These are phyloP conservation scores for Gynostemma pentaphyllum DNA, from an alignment of 306 rosid genomes.

Conservation along the genomic window DNA sequence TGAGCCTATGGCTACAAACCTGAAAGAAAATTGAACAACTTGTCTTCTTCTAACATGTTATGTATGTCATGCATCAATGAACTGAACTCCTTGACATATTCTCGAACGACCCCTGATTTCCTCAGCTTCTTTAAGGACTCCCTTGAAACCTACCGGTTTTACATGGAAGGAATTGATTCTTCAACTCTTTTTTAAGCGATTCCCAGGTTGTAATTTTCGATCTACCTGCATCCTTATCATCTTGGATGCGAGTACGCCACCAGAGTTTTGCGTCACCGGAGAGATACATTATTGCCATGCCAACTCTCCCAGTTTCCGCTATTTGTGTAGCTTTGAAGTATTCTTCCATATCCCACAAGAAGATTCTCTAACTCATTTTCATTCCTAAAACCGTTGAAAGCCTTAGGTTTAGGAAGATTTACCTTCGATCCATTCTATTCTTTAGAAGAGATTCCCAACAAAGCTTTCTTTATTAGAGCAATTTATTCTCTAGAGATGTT, in stretches of 20 bases:
- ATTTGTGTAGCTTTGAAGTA: background rate
- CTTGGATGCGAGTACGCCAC: background rate
- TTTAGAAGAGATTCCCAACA: background rate
- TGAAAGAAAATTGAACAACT: too few species aligned
- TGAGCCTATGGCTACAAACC: too few species aligned
- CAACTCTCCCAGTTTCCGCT: background rate
- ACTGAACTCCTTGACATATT: background rate
- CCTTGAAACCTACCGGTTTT: background rate
- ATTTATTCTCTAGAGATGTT: background rate
- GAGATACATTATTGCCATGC: slow-evolving; percentile 1
- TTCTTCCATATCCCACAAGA: slow-evolving; percentile 4
- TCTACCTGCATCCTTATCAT: background rate
- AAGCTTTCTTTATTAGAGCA: background rate
- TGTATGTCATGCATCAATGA: background rate
- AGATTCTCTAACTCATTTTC: slow-evolving; percentile 1
- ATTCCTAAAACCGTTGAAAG: background rate
- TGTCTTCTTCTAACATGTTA: too few species aligned
- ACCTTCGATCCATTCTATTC: too few species aligned
- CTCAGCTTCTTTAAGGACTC: background rate
- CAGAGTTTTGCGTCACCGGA: background rate
- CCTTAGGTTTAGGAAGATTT: background rate
- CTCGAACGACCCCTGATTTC: background rate
- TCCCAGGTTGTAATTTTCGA: background rate
- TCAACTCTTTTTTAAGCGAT: background rate
- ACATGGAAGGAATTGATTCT: background rate